Percentiles rank a stretch among this genome's conserved stretches.
Evolutionary conservation across 768 basidiomycete genomes (phyloP).

Genomic region (Amanita polypyramis): DNA sequence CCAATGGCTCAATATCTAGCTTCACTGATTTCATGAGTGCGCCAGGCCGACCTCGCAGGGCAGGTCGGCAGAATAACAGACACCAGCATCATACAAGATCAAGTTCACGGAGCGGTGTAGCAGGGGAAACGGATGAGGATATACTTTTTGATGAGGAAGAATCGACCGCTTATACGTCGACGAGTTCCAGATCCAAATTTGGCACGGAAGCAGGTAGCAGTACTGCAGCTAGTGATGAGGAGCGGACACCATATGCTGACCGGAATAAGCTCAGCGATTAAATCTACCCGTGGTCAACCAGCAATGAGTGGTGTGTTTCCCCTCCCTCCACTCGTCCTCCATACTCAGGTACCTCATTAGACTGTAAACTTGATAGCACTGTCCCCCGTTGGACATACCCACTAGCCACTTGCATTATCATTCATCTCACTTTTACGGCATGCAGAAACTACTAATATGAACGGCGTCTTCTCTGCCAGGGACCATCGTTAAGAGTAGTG

Average conservation of each 20-base stretch:
- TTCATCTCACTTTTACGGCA: not conserved
- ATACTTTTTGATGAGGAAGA: constrained; percentile 58
- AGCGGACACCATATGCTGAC: constrained; percentile 15
- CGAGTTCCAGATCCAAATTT: constrained; percentile 32
- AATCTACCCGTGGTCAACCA: not conserved
- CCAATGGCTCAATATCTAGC: constrained; percentile 33
- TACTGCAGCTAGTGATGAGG: constrained; percentile 27
- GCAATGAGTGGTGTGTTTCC: not conserved
- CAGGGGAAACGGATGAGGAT: constrained; percentile 34
- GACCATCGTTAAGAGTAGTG: constrained; percentile 1
- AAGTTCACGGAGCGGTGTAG: constrained; percentile 8
- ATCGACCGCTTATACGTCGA: constrained; percentile 26
- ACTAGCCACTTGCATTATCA: constrained; percentile 1
- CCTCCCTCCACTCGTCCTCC: not conserved
- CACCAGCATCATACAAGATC: constrained; percentile 1
- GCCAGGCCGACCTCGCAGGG: constrained; percentile 28
- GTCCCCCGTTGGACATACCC: not conserved
- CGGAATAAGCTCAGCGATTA: constrained; percentile 2
- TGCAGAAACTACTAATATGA: not conserved
- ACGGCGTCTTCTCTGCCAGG: not conserved
- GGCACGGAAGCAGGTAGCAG: constrained; percentile 33
- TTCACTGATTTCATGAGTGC: constrained; percentile 58
- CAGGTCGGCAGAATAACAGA: constrained; percentile 13
- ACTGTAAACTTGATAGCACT: not conserved
- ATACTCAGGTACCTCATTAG: not conserved